A percentile compares a stretch with the other conserved stretches of the same genome.
phyloP scores from a whole-genome alignment of 169 alveolate genomes.

The Cryptosporidium ubiquitum region DNA sequence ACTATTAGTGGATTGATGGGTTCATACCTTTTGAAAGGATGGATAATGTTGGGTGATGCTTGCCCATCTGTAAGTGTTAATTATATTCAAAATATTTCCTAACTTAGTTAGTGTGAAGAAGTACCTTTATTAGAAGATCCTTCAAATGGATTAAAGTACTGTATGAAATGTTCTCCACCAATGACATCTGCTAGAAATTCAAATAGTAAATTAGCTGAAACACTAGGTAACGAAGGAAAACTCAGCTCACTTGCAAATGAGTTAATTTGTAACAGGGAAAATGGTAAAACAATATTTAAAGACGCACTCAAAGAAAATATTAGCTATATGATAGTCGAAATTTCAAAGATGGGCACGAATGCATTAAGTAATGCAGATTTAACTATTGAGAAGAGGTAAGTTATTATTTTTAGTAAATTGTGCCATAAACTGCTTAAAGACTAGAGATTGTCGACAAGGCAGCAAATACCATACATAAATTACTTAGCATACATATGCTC shows the following conservation, averaged over 20 bases:
- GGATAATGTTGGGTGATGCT: conserved; percentile 75
- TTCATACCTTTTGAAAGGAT: conserved; percentile 62
- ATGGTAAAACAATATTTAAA: background rate
- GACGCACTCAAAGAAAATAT: background rate
- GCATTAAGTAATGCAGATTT: background rate
- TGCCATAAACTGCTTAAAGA: background rate
- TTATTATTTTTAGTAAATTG: background rate
- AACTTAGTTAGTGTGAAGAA: conserved; percentile 44
- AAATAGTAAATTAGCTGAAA: background rate
- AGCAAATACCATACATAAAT: conserved; percentile 41
- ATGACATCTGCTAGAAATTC: background rate
- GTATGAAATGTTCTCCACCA: conserved; percentile 74
- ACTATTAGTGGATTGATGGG: conserved; percentile 69
- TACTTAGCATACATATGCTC: background rate
- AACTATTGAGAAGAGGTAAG: conserved; percentile 25
- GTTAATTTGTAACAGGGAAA: background rate
- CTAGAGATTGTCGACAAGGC: conserved; percentile 40
- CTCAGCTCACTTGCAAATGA: background rate
- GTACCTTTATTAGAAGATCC: conserved; percentile 71
- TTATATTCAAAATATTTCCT: background rate
- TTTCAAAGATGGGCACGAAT: conserved; percentile 10
- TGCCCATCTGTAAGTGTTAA: conserved; percentile 71
- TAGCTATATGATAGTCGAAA: conserved; percentile 14
- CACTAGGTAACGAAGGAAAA: background rate
- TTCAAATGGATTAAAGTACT: conserved; percentile 45